Base-by-base conservation (phyloP, 2,329 filamentous ascomycete species). In the Venturia asperata region DNA sequence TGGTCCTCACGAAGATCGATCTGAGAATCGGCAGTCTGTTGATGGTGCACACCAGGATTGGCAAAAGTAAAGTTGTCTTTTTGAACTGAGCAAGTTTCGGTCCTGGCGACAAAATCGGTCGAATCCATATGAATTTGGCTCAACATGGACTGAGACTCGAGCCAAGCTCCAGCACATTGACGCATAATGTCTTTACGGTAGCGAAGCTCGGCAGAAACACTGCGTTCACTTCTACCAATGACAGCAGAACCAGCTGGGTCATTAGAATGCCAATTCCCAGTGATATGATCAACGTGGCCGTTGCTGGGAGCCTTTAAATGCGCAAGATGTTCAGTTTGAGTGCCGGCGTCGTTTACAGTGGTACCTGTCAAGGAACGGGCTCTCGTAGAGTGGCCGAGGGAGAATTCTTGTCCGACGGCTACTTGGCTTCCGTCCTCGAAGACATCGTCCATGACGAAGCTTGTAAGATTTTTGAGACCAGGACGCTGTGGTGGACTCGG, bases 231-330 rank as follows among this genome's bases (percentile, higher is more conserved):
- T 24, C 15, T 58, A 4, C 27, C 39, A 15, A 61, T 42, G n/a
- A 61, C 30, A n/a, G n/a, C 60, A 17, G 60, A 45, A n/a, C 39
- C 60, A 42, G 60, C 60, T 17, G 60, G 60, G 39, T 42, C 60
- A 19, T 61, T 61, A n/a, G 60, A 61, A 24, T 61, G 39, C 60
- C 60, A 61, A 27, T 42, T 15, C 9, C 60, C 60, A 42, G 60
- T 61, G 37, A 39, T 61, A 34, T 61, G 60, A 43, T 61, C 60
- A 13, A 61, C 60, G 11, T 61, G 60, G n/a, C 60, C 60, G 27
- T 37, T n/a, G 37, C 42, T 27, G 37, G 60, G 15, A 21, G 21
- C 9, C 42, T 41, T 61, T 2, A 61, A 34, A 45, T 41, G 60
- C 6, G 42, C 42, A 34, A 42, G 60, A 15, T 19, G 1, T n/a